phyloP scores from a whole-genome alignment of 306 rosid genomes.

The Vachellia collinsii region DNA sequence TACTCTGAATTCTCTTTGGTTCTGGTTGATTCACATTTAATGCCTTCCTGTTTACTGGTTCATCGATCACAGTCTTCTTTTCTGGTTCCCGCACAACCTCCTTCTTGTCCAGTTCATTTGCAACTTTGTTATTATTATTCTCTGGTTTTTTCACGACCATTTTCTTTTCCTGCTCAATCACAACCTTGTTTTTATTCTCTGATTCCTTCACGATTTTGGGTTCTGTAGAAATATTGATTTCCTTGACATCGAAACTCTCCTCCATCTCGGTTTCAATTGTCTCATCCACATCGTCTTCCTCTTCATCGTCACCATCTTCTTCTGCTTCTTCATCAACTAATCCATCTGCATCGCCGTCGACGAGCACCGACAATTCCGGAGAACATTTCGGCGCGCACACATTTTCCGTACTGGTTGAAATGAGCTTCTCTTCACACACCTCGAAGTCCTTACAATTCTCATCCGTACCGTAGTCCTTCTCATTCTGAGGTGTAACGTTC shows the following conservation, averaged over 20 bases:
- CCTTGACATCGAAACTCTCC: conserved; percentile 64
- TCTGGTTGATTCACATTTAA: conserved; percentile 37
- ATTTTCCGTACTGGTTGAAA: conserved; percentile 43
- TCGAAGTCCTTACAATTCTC: conserved; percentile 57
- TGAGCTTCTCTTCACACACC: conserved; percentile 62
- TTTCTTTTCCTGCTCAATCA: conserved; percentile 41
- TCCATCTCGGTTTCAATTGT: conserved; percentile 49
- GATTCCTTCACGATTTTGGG: conserved; percentile 31
- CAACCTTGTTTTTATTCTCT: conserved; percentile 37
- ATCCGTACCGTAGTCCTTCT: conserved; percentile 38
- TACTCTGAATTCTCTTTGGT: conserved; percentile 41
- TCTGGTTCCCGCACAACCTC: conserved; percentile 22
- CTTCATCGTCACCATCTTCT: background rate
- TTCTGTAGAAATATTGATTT: conserved; percentile 54
- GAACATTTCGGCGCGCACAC: conserved; percentile 37
- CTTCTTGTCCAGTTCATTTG: conserved; percentile 42
- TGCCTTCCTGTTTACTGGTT: conserved; percentile 26
- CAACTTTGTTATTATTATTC: conserved; percentile 29
- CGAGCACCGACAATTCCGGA: conserved; percentile 38
- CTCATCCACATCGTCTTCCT: conserved; percentile 33
- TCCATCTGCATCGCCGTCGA: conserved; percentile 22
- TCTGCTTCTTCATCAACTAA: conserved; percentile 26
- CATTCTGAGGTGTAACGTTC: conserved; percentile 45
- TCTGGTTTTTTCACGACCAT: conserved; percentile 31
- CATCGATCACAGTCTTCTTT: conserved; percentile 21